phyloP scores from a whole-genome alignment of 2,329 filamentous ascomycete species.

The Clarireedia sp. region DNA sequence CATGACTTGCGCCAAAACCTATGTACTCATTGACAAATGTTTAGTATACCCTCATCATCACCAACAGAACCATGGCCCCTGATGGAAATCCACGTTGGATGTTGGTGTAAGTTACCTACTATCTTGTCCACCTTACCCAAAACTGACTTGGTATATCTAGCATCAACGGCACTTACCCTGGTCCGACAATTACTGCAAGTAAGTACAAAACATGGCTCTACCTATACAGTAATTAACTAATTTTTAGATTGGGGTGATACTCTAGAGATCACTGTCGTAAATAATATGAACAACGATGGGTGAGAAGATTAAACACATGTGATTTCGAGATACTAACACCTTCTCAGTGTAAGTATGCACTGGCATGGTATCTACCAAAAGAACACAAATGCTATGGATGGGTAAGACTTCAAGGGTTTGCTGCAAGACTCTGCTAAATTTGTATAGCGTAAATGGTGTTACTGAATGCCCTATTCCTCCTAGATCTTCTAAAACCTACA shows the following conservation, averaged over 20 bases:
- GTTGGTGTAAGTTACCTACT: background rate
- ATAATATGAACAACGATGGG: background rate
- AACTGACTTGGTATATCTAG: background rate
- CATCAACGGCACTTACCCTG: slow-evolving; percentile 20
- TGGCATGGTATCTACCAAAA: slow-evolving; percentile 40
- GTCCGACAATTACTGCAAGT: slow-evolving; percentile 21
- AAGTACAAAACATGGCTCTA: background rate
- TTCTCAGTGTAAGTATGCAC: slow-evolving; percentile 27
- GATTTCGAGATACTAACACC: slow-evolving; percentile 11
- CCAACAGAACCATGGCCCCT: background rate
- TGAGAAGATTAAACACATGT: background rate
- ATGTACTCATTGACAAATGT: background rate
- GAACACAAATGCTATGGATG: slow-evolving; percentile 33
- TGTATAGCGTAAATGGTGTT: slow-evolving; percentile 29
- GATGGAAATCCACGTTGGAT: background rate
- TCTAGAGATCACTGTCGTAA: slow-evolving; percentile 18
- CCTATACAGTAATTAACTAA: background rate
- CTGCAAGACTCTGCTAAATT: background rate
- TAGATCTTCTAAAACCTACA: slow-evolving; percentile 36
- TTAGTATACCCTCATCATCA: background rate
- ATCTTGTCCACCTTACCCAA: background rate
- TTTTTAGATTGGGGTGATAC: slow-evolving; percentile 23
- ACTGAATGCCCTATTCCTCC: slow-evolving; percentile 35
- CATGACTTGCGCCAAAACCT: background rate
- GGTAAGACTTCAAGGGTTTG: slow-evolving; percentile 12